Evolutionary conservation across 2,329 filamentous ascomycete species (phyloP).

Genomic region (Diplocarpon mali): DNA sequence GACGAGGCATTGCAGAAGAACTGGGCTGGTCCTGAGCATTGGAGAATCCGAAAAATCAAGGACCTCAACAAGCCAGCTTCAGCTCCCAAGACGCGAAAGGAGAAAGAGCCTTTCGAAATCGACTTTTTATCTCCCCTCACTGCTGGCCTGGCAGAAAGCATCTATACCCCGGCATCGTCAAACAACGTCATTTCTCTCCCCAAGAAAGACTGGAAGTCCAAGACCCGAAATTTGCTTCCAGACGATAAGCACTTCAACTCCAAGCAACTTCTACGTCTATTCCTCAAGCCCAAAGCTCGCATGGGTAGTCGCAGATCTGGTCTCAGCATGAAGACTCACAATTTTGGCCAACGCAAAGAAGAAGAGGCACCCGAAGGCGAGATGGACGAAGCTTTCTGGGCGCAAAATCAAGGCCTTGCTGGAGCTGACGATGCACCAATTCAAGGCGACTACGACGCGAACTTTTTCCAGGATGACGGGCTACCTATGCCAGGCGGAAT

Average conservation of each 20-base stretch:
- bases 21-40: slow-evolving; percentile 97
- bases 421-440: slow-evolving; percentile 44
- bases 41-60: slow-evolving; percentile 93
- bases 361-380: slow-evolving; percentile 57
- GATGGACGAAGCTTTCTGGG: slow-evolving; percentile 96
- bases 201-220: slow-evolving; percentile 92
- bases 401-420: slow-evolving; percentile 47
- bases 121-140: slow-evolving; percentile 74
- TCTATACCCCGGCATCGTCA: slow-evolving; percentile 72
- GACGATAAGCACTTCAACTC: slow-evolving; percentile 99
- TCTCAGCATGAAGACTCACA: slow-evolving; percentile 34
- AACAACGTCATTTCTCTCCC: slow-evolving; percentile 76
- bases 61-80: slow-evolving; percentile 54
- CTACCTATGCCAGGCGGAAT: slow-evolving; percentile 54
- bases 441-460: slow-evolving; percentile 82
- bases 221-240: slow-evolving; percentile 82
- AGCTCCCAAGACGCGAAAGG: slow-evolving; percentile 61
- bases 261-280: slow-evolving; percentile 75
- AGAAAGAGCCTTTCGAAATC: slow-evolving; percentile 94
- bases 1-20: slow-evolving; percentile 95
- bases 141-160: slow-evolving; percentile 55
- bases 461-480: slow-evolving; percentile 91
- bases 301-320: slow-evolving; percentile 56
- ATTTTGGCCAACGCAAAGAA: slow-evolving; percentile 36
- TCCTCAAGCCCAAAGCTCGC: slow-evolving; percentile 87